Evolutionary conservation across 257 asterid genomes (phyloP).

Genomic region (Jacaranda copaia): DNA sequence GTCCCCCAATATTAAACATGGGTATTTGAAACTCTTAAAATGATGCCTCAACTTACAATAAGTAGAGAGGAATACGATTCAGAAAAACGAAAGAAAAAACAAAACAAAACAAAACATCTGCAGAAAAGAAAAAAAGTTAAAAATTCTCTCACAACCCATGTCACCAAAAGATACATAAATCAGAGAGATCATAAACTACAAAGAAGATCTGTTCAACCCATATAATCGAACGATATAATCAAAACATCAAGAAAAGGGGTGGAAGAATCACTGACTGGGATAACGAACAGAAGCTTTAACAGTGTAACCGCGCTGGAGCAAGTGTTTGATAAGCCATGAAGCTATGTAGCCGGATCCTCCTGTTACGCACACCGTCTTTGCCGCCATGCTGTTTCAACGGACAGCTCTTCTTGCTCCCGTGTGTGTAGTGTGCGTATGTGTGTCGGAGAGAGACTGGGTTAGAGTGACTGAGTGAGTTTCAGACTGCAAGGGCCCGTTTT

Average conservation of each 20-base stretch:
- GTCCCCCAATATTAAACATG: neutral
- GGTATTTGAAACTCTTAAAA: neutral
- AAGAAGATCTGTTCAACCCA: neutral
- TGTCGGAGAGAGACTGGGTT: neutral
- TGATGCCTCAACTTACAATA: neutral
- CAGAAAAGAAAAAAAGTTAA: neutral
- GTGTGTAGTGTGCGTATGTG: neutral
- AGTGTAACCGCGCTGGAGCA: conserved; percentile 44
- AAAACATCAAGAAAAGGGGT: neutral
- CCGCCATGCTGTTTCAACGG: neutral
- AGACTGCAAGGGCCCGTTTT: too few species aligned
- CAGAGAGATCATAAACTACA: neutral
- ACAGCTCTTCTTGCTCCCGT: neutral
- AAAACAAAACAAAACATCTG: neutral
- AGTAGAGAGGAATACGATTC: neutral
- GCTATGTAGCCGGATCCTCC: conserved; percentile 42
- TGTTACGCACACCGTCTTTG: conserved; percentile 38
- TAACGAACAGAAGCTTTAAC: conserved; percentile 45
- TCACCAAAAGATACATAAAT: neutral
- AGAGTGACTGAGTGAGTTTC: too few species aligned
- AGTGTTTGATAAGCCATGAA: conserved; percentile 36
- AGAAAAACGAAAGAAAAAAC: too few species aligned
- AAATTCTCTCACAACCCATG: neutral
- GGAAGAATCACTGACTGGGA: neutral
- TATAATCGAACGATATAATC: neutral